Percentiles rank a stretch among this genome's conserved stretches.
Conservation (phyloP, 805 yeast genomes). For the Saturnispora diversa region DNA sequence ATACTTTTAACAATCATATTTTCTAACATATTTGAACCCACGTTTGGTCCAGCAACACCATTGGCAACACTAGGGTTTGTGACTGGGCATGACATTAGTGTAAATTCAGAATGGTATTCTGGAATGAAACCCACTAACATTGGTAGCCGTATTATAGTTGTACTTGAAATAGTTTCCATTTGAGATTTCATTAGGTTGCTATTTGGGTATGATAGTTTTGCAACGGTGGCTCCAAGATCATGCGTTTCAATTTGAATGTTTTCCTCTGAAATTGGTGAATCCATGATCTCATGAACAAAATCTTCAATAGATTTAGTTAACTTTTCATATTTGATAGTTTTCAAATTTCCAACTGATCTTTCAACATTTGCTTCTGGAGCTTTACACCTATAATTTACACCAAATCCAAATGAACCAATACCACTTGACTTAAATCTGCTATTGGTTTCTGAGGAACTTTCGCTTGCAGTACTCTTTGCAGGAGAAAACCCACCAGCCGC, state of each 20-base stretch:
- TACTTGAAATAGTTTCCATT: slow-evolving; percentile 6
- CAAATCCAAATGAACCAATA: slow-evolving; percentile 2
- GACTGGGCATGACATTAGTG: slow-evolving; percentile 42
- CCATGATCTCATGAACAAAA: slow-evolving; percentile 7
- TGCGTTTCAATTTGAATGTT: not conserved
- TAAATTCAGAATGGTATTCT: slow-evolving; percentile 45
- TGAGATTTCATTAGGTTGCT: slow-evolving; percentile 1
- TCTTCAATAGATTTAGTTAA: slow-evolving; percentile 7
- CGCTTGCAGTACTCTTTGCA: not conserved
- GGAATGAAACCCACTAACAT: slow-evolving; percentile 34
- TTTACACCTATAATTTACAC: slow-evolving; percentile 5
- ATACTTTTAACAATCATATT: slow-evolving; percentile 36
- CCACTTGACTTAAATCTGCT: not conserved
- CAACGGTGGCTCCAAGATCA: slow-evolving; percentile 1
- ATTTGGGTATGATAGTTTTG: slow-evolving; percentile 4
- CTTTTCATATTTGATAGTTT: slow-evolving; percentile 8
- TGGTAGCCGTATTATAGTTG: slow-evolving; percentile 19
- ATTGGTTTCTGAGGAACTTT: not conserved
- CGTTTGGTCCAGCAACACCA: not conserved
- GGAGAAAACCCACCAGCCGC: slow-evolving; percentile 1
- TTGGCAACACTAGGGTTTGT: slow-evolving; percentile 8
- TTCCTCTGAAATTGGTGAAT: not conserved
- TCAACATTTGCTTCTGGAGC: not conserved
- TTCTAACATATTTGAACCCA: slow-evolving; percentile 35
- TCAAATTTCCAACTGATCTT: slow-evolving; percentile 9